phyloP scores from a whole-genome alignment of 768 basidiomycete species.

The Guyanaporus albipodus region DNA sequence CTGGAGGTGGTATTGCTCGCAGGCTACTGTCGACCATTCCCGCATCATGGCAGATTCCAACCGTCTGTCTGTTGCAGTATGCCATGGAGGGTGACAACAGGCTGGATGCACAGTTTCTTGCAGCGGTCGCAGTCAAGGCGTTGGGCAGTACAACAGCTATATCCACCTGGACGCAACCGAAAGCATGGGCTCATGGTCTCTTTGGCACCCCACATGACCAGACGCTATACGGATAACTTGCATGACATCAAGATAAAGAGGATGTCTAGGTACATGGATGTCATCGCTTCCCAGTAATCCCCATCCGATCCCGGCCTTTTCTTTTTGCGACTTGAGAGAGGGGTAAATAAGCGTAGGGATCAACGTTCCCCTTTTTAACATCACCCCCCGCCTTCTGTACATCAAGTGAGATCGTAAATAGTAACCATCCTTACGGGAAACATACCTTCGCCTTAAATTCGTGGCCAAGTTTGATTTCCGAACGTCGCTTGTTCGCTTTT shows the following conservation, averaged over 20 bases:
- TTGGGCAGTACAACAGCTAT: conserved; percentile 35
- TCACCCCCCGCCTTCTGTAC: conserved; percentile 91
- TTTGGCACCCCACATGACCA: conserved; percentile 75
- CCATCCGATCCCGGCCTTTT: conserved; percentile 44
- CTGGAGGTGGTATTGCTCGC: conserved; percentile 71
- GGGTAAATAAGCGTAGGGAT: conserved; percentile 91
- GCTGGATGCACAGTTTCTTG: conserved; percentile 61
- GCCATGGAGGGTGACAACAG: conserved; percentile 83
- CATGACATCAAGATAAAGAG: background rate
- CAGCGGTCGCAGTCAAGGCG: conserved; percentile 48
- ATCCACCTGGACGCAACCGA: conserved; percentile 55
- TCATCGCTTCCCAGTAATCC: conserved; percentile 63
- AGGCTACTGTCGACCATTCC: conserved; percentile 61
- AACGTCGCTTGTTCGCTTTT: conserved; percentile 52
- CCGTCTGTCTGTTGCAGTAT: conserved; percentile 63
- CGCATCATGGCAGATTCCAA: conserved; percentile 46
- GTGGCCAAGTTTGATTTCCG: conserved; percentile 61
- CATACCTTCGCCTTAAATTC: conserved; percentile 96
- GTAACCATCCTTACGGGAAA: conserved; percentile 4
- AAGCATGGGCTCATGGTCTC: conserved; percentile 55
- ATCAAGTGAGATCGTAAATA: conserved; percentile 4
- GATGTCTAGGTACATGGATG: conserved; percentile 1
- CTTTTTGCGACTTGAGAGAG: conserved; percentile 79
- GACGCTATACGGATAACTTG: conserved; percentile 58
- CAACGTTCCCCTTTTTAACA: conserved; percentile 78